Evolutionary conservation across 768 basidiomycete species (phyloP).

Genomic region (Mycena sanguinolenta): DNA sequence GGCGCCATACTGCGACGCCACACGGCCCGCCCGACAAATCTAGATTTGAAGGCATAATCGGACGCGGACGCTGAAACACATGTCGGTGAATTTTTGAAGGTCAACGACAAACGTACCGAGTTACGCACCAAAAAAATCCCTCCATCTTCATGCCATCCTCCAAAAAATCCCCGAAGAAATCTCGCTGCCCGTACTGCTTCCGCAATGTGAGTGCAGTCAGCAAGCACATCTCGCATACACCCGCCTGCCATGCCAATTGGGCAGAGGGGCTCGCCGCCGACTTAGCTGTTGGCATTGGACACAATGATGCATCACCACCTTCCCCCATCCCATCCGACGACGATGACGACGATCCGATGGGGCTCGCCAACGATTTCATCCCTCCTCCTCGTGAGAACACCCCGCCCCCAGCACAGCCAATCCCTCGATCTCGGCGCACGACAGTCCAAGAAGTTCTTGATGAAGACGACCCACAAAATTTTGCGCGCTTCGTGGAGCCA

Average conservation of each 20-base stretch:
- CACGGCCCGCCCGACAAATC: too few relatives aligned
- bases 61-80: too few relatives aligned
- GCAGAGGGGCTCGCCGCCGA: background rate
- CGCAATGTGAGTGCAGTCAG: background rate
- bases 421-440: background rate
- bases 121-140: too few relatives aligned
- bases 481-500: background rate
- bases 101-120: too few relatives aligned
- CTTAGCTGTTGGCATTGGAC: too few relatives aligned
- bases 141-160: too few relatives aligned
- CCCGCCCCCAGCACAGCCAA: background rate
- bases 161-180: too few relatives aligned
- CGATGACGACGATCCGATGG: background rate
- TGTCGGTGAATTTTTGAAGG: too few relatives aligned
- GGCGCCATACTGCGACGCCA: too few relatives aligned
- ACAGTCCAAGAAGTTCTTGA: constrained; percentile 15
- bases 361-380: background rate
- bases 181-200: constrained; percentile 22
- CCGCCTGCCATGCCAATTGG: constrained; percentile 7
- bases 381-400: background rate
- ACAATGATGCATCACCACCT: too few relatives aligned
- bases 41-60: too few relatives aligned
- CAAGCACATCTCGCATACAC: constrained; percentile 2
- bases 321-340: background rate
- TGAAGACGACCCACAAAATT: constrained; percentile 6